phyloP scores from a whole-genome alignment of 768 basidiomycete species.

The Hemileccinum rubropunctum region DNA sequence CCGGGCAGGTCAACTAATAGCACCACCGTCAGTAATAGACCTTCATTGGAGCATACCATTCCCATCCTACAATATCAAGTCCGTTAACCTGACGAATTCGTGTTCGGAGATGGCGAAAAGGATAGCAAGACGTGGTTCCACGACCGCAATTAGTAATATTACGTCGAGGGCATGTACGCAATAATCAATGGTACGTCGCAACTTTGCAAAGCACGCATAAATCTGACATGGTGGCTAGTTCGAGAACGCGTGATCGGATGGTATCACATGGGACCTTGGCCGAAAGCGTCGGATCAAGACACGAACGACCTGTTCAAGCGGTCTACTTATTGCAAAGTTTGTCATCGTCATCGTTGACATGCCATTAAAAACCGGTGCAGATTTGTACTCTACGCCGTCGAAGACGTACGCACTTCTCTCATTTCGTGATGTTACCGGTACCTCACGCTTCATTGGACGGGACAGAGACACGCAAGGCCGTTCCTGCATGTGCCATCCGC shows the following conservation, averaged over 20 bases:
- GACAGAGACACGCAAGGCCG: conserved; percentile 81
- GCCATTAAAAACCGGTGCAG: conserved; percentile 85
- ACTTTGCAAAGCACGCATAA: too few species aligned
- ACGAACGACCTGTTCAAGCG: conserved; percentile 96
- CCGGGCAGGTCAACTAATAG: too few species aligned
- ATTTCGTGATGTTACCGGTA: too few species aligned
- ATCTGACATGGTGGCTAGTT: too few species aligned
- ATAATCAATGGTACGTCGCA: too few species aligned
- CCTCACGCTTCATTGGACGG: too few species aligned
- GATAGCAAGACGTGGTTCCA: conserved; percentile 99
- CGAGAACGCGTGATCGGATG: conserved; percentile 96
- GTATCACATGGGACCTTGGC: conserved; percentile 97
- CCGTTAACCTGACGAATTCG: conserved; percentile 95
- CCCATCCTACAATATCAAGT: conserved; percentile 91
- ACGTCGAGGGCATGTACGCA: conserved; percentile 97
- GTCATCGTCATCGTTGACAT: conserved; percentile 99
- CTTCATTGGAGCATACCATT: too few species aligned
- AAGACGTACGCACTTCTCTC: conserved; percentile 67
- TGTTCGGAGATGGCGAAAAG: conserved; percentile 98
- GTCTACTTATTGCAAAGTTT: conserved; percentile 76
- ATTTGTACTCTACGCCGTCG: conserved; percentile 97
- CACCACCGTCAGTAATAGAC: too few species aligned
- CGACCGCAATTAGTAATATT: conserved; percentile 98
- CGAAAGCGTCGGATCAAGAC: conserved; percentile 95
- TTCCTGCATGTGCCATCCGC: conserved; percentile 89